These are phyloP conservation scores for Hericium erinaceus DNA, from an alignment of 768 basidiomycete species.

Conservation along the genomic window DNA sequence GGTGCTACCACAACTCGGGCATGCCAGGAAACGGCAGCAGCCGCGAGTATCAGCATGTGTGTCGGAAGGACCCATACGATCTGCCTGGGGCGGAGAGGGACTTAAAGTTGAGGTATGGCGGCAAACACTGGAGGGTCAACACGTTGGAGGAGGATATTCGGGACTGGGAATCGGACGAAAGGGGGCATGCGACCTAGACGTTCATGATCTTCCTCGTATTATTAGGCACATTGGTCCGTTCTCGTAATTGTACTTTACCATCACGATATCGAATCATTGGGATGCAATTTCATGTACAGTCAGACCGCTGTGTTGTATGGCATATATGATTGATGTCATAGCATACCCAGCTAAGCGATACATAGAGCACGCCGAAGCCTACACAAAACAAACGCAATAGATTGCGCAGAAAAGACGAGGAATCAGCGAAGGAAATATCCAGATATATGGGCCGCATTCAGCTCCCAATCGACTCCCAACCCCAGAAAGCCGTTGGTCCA, in stretches of 20 bases:
- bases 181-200: too few relatives aligned
- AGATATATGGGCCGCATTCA: conserved; percentile 35
- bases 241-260: too few relatives aligned
- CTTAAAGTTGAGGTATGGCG: neutral
- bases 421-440: too few relatives aligned
- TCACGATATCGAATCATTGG: too few relatives aligned
- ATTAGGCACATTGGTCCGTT: too few relatives aligned
- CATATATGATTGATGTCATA: too few relatives aligned
- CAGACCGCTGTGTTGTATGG: too few relatives aligned
- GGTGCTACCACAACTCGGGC: neutral
- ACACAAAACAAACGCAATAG: neutral
- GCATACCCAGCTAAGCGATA: too few relatives aligned
- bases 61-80: neutral
- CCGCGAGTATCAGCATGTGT: neutral
- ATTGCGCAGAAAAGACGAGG: neutral
- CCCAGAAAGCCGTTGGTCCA: conserved; percentile 77
- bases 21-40: neutral
- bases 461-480: conserved; percentile 85
- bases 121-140: neutral
- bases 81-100: neutral
- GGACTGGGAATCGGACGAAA: neutral
- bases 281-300: too few relatives aligned
- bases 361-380: too few relatives aligned
- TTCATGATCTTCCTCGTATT: too few relatives aligned
- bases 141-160: neutral